These are phyloP conservation scores for Hortaea werneckii DNA, from an alignment of 2,329 filamentous ascomycete genomes.

Conservation along the genomic window DNA sequence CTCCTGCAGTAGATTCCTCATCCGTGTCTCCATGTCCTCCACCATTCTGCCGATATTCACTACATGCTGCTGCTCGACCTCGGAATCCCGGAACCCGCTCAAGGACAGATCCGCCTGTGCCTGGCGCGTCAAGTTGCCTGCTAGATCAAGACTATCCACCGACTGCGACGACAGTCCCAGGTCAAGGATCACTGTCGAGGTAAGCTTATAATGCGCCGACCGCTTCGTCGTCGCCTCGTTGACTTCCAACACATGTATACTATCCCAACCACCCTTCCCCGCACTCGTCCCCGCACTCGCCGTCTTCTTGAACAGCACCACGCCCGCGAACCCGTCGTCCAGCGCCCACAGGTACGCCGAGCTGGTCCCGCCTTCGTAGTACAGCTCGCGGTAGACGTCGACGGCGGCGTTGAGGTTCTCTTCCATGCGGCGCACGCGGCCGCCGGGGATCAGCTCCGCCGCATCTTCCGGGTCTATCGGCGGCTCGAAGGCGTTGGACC, in stretches of 20 bases:
- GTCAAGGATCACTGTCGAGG: constrained; percentile 88
- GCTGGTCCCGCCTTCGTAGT: constrained; percentile 91
- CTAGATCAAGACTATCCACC: constrained; percentile 80
- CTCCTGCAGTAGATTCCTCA: constrained; percentile 95
- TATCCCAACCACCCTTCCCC: constrained; percentile 65
- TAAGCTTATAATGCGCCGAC: constrained; percentile 93
- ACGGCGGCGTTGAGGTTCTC: constrained; percentile 90
- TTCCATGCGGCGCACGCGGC: constrained; percentile 88
- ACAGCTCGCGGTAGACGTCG: constrained; percentile 91
- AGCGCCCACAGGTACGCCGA: constrained; percentile 98
- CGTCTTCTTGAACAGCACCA: constrained; percentile 93
- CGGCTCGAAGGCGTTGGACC: constrained; percentile 97
- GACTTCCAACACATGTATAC: constrained; percentile 96
- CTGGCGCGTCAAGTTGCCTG: constrained; percentile 96
- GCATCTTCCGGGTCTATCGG: constrained; percentile 62
- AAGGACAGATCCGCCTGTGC: constrained; percentile 85
- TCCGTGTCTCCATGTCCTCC: constrained; percentile 99
- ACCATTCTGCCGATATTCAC: constrained; percentile 89
- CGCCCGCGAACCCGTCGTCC: constrained; percentile 94
- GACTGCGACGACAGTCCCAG: constrained; percentile 58
- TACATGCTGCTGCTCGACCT: constrained; percentile 86
- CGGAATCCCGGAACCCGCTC: constrained; percentile 31
- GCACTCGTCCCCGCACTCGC: constrained; percentile 21
- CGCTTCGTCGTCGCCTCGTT: constrained; percentile 68
- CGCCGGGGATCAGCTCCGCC: constrained; percentile 79